phyloP scores from a whole-genome alignment of 192 early-diverging fungal species.

The Ambispora gerdemannii region DNA sequence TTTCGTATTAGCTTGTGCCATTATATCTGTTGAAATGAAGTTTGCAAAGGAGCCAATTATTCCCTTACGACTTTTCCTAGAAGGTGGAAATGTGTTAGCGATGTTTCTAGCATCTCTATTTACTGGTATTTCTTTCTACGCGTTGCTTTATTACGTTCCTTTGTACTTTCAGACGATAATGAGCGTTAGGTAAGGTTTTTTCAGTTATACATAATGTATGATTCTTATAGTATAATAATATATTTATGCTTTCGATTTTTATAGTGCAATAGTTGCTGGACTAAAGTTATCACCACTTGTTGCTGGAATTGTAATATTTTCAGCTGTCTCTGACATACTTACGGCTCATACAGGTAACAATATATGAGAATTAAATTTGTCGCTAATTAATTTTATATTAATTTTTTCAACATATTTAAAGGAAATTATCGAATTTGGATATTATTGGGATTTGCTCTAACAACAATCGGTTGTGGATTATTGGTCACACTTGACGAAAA shows the following conservation, averaged over 20 bases:
- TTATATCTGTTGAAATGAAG: conserved; percentile 55
- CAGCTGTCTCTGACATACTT: conserved; percentile 59
- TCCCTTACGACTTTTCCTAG: conserved; percentile 46
- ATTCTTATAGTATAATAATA: too few species aligned
- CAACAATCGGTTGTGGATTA: conserved; percentile 62
- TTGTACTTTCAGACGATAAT: too few species aligned
- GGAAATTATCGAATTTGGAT: conserved; percentile 55
- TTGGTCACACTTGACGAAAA: conserved; percentile 55
- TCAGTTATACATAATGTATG: too few species aligned
- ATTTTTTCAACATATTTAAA: neutral
- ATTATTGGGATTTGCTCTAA: conserved; percentile 55
- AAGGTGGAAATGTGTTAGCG: too few species aligned
- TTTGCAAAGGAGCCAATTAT: conserved; percentile 59
- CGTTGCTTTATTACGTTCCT: too few species aligned
- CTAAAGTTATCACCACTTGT: conserved; percentile 72
- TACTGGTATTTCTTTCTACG: too few species aligned
- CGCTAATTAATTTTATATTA: neutral
- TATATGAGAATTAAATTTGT: neutral
- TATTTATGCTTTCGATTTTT: too few species aligned
- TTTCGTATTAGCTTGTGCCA: conserved; percentile 39
- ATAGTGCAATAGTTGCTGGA: conserved; percentile 60
- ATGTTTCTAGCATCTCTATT: too few species aligned
- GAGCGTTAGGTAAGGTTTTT: too few species aligned
- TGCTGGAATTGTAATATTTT: conserved; percentile 57
- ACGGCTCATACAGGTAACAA: conserved; percentile 35